Conservation (phyloP, 257 asterid genomes). For the Solanum dulcamara region DNA sequence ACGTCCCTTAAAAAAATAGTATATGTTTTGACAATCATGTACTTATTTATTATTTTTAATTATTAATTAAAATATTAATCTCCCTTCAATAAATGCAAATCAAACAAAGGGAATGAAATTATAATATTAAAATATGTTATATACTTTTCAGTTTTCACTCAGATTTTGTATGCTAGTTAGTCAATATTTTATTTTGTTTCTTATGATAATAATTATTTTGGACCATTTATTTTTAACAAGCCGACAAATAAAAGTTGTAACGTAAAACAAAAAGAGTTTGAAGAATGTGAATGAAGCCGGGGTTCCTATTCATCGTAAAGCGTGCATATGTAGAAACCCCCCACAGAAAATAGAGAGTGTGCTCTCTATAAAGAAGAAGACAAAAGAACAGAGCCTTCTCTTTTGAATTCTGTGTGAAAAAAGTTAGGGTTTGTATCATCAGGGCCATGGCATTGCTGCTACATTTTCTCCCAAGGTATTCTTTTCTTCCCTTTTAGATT, state of each 20-base stretch:
- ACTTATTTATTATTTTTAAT: too few relatives aligned
- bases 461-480: constrained; percentile 12
- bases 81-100: too few relatives aligned
- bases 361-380: neutral
- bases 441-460: constrained; percentile 13
- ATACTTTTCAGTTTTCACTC: neutral
- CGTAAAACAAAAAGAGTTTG: neutral
- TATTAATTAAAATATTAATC: neutral
- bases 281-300: neutral
- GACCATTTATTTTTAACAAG: neutral
- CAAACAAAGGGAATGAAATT: too few relatives aligned
- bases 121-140: neutral
- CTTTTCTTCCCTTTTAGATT: constrained; percentile 18
- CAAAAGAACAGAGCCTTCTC: neutral
- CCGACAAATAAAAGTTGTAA: neutral
- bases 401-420: neutral
- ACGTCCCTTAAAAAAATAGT: neutral
- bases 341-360: constrained; percentile 1
- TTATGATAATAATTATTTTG: neutral
- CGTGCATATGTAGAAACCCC: constrained; percentile 14
- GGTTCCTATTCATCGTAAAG: constrained; percentile 12
- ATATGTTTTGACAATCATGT: too few relatives aligned
- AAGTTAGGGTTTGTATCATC: neutral
- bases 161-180: neutral
- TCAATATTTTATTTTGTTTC: neutral